Evolutionary conservation across 2,329 filamentous ascomycete species (phyloP).

Genomic region (Pseudonectria foliicola): DNA sequence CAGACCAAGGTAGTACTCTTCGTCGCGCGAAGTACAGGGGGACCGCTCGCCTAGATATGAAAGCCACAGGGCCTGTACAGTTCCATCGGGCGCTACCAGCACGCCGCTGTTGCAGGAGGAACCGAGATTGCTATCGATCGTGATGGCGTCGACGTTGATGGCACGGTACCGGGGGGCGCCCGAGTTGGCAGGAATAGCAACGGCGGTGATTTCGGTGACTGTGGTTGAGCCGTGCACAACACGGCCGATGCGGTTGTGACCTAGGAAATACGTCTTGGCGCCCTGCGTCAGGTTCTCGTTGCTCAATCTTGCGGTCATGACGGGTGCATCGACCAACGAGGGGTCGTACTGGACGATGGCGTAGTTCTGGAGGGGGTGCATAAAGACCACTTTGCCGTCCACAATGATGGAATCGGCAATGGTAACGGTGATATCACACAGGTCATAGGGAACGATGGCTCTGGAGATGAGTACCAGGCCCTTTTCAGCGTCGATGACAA

Average conservation of each 20-base stretch:
- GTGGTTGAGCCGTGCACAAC: slow-evolving; percentile 91
- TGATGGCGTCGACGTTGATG: slow-evolving; percentile 94
- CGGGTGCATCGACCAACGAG: slow-evolving; percentile 83
- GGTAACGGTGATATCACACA: slow-evolving; percentile 93
- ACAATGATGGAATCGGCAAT: slow-evolving; percentile 96
- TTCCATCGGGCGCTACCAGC: slow-evolving; percentile 79
- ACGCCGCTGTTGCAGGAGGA: slow-evolving; percentile 92
- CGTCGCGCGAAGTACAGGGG: slow-evolving; percentile 71
- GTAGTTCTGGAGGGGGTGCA: slow-evolving; percentile 96
- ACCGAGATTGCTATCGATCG: slow-evolving; percentile 86
- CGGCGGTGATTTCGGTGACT: slow-evolving; percentile 94
- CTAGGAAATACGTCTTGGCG: slow-evolving; percentile 90
- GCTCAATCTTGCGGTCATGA: slow-evolving; percentile 80
- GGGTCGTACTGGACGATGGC: slow-evolving; percentile 93
- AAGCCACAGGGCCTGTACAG: slow-evolving; percentile 91
- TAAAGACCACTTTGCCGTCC: slow-evolving; percentile 87
- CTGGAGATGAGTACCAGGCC: slow-evolving; percentile 90
- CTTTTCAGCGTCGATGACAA: slow-evolving; percentile 96
- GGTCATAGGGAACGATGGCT: slow-evolving; percentile 90
- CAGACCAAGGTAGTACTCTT: slow-evolving; percentile 92
- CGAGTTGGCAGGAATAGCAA: slow-evolving; percentile 90
- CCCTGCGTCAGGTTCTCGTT: slow-evolving; percentile 82
- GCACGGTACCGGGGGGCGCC: slow-evolving; percentile 88
- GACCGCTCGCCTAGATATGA: slow-evolving; percentile 91
- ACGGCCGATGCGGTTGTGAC: slow-evolving; percentile 93